Evolutionary conservation across 1,139 yeast species (phyloP), one percentile per base, ranked within the genome.

Genomic region (Sugiyamaella pinicola): DNA sequence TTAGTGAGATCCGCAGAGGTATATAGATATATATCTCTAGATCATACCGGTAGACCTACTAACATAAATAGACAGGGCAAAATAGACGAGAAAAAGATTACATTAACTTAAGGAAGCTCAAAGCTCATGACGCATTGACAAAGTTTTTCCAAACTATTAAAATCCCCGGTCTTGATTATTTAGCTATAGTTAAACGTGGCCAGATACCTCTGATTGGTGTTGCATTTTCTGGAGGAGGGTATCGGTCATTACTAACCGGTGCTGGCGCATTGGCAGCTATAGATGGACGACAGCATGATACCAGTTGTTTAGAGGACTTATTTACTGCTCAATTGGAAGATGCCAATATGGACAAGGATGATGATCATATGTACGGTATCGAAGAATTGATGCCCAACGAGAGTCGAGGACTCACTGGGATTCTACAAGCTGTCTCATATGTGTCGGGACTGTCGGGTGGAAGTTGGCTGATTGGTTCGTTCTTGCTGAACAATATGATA

Each of bases 401-500:
- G 54, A 33, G 19, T 4, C 93, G 93, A n/a, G 58, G 61, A 13
- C 69, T 87, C 45, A 95, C 93, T 41, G 93, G 96, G 2, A 70
- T 88, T 52, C 72, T 85, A 49, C 87, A 89, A 62, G 73, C 85
- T 2, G 66, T 90, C 0, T 82, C 93, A 1, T 88, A 88, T 67
- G 65, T 88, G 49, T 77, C 85, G 0, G 96, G 96, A 38, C 74
- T 85, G 44, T 83, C 90, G 0, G 95, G 95, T 45, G 95, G 95
- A 51, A 82, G 82, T 57, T 88, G 96, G 96, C 74, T 88, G 51
- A 83, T 87, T 13, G 90, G 95, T 4, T 79, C 95, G 15, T 70
- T 88, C 50, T 85, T 83, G 5, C 76, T 83, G 69, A 88, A 89
- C 69, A 86, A 88, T 66, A 56, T 56, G 56, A 43, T 41, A 19